phyloP scores from a whole-genome alignment of 371 early-diverging fungal genomes.

The Apophysomyces variabilis region DNA sequence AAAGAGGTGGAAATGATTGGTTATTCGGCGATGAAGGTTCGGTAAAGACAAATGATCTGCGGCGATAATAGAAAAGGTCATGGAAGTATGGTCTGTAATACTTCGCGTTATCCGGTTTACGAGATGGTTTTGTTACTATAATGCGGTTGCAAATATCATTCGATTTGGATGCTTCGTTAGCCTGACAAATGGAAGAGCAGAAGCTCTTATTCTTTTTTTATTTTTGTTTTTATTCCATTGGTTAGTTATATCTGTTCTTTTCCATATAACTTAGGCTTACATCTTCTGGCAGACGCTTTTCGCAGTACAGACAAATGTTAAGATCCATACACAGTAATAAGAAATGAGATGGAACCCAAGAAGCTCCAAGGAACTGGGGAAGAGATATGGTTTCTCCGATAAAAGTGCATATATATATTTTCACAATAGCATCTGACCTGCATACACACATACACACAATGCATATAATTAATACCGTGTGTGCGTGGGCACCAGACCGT shows the following conservation, averaged over 20 bases:
- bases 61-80: slow-evolving; percentile 30
- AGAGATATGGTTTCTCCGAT: background rate
- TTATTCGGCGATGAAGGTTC: background rate
- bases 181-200: slow-evolving; percentile 23
- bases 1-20: slow-evolving; percentile 4
- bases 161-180: slow-evolving; percentile 26
- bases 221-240: background rate
- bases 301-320: slow-evolving; percentile 32
- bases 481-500: background rate
- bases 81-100: slow-evolving; percentile 8
- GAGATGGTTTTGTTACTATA: slow-evolving; percentile 6
- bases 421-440: slow-evolving; percentile 8
- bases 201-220: slow-evolving; percentile 17
- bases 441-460: background rate
- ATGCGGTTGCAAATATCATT: background rate
- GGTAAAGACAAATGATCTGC: slow-evolving; percentile 23
- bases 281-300: slow-evolving; percentile 25
- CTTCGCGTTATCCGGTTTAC: background rate
- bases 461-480: background rate
- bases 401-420: background rate
- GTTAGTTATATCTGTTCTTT: background rate
- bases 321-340: slow-evolving; percentile 23
- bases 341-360: background rate
- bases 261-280: slow-evolving; percentile 11
- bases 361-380: background rate